Evolutionary conservation across 441 rosid species (phyloP).

Genomic region (Sinapis alba): DNA sequence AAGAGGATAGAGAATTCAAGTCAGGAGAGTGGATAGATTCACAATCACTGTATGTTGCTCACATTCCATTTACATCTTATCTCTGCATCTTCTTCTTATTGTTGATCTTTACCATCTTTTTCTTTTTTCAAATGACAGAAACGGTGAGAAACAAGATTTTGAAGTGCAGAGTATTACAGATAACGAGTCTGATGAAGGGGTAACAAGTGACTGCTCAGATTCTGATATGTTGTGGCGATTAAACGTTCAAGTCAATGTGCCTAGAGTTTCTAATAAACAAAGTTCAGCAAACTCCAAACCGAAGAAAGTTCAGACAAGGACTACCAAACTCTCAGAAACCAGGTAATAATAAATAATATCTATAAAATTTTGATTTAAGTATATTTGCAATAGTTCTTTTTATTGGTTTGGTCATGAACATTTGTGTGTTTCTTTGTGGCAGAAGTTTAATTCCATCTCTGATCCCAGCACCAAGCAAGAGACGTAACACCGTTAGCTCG

Average conservation of each 20-base stretch:
- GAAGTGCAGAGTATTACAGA: conserved; percentile 51
- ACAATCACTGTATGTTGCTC: conserved; percentile 32
- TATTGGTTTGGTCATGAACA: not conserved
- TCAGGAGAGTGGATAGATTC: conserved; percentile 65
- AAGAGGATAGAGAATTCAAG: conserved; percentile 54
- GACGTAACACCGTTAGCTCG: conserved; percentile 45
- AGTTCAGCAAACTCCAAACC: conserved; percentile 44
- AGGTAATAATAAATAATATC: conserved; percentile 54
- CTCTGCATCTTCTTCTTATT: conserved; percentile 49
- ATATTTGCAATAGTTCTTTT: not conserved
- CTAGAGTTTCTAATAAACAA: conserved; percentile 48
- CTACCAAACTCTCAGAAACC: conserved; percentile 52
- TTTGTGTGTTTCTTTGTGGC: conserved; percentile 23
- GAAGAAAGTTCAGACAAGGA: conserved; percentile 54
- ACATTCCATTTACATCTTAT: conserved; percentile 34
- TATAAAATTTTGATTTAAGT: not conserved
- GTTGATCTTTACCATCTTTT: conserved; percentile 12
- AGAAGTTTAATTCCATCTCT: conserved; percentile 80
- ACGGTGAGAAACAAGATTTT: conserved; percentile 50
- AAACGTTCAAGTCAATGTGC: conserved; percentile 56
- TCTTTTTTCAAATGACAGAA: conserved; percentile 42
- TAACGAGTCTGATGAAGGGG: conserved; percentile 58
- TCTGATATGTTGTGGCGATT: conserved; percentile 53
- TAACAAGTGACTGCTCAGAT: conserved; percentile 66
- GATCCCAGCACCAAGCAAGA: conserved; percentile 66